Percentiles rank a stretch among this genome's conserved stretches.
Conservation (phyloP, 164 flowering plant genomes). For the Houttuynia cordata region DNA sequence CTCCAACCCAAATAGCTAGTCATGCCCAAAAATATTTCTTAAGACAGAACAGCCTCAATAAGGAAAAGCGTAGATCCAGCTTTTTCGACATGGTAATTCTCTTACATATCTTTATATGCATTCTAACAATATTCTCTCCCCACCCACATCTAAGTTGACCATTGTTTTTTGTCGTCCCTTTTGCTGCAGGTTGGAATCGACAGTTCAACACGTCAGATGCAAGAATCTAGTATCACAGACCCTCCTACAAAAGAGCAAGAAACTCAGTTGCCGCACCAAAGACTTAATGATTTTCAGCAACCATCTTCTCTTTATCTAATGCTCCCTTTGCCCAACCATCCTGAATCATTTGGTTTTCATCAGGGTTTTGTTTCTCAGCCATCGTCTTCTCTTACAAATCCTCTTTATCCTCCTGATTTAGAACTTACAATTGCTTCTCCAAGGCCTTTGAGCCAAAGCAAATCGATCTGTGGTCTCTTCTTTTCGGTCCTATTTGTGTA, state of each 20-base stretch:
- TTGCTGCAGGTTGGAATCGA: conserved; percentile 21
- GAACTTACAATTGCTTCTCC: conserved; percentile 49
- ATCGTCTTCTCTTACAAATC: conserved; percentile 1
- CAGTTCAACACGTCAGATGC: background rate
- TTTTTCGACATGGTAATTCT: conserved; percentile 65
- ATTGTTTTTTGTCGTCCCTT: no score
- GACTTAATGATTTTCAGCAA: background rate
- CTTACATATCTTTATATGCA: background rate
- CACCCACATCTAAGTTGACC: background rate
- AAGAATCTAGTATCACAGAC: no score
- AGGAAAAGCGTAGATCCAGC: conserved; percentile 73
- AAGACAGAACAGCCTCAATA: conserved; percentile 36
- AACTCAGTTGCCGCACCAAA: background rate
- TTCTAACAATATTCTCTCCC: background rate
- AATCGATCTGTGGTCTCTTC: conserved; percentile 18
- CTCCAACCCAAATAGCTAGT: conserved; percentile 90
- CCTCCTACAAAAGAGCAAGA: conserved; percentile 7
- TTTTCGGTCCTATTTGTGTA: conserved; percentile 36
- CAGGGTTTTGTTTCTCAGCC: conserved; percentile 4
- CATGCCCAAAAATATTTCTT: conserved; percentile 91
- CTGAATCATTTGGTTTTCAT: conserved; percentile 8
- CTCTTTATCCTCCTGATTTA: conserved; percentile 17
- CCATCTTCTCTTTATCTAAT: conserved; percentile 1
- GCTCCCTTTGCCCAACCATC: conserved; percentile 4
- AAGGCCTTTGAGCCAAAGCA: conserved; percentile 19